Evolutionary conservation across 371 early-diverging fungal genomes (phyloP), one percentile per base, ranked within the genome.

Genomic region (Quaeritorhiza haematococci): DNA sequence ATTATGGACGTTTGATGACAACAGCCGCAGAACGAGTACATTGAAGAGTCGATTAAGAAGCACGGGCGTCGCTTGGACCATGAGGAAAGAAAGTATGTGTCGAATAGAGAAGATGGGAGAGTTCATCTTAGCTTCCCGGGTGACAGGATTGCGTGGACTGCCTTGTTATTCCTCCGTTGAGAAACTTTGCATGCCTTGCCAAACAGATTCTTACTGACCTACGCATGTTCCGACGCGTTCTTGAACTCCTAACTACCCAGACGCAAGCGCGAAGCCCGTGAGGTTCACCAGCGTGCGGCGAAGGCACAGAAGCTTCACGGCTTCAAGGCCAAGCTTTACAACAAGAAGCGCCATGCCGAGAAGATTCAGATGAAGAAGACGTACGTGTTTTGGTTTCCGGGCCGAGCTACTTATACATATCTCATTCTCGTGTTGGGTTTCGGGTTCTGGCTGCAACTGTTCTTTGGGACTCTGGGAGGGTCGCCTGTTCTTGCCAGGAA

Each of bases 301-400:
- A 85, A 83, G 66, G 96, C 99, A 7, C 92, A 94, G 66, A 96
- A 93, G 85, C 88, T 99, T 47, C 94, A 92, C 75, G 99, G 99
- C 56, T 75, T 96, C 59, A 94, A 93, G 84, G 99, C 99, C 63
- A 99, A 98, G 85, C 74, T 99, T 71, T 91, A 93, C 83, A 94
- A 98, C 80, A 96, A 98, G 90, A 96, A 97, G 82, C 85, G 96
- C 59, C 92, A 92, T 73, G 82, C 87, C n/a, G 96, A 98, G 75
- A 99, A 99, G 92, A 95, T 99, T 67, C 94, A 98, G 80, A 94
- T 98, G 92, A 98, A 98, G 86, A 99, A 98, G 84, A 93, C 95
- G 80, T 85, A 74, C 55, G 75, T 67, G n/a, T 38, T 19, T 7
- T 21, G 6, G 23, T 55, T 26, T 41, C 38, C 5, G 21, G 33